Evolutionary conservation across 1,139 yeast genomes (phyloP).

Genomic region (Kodamaea sp.): DNA sequence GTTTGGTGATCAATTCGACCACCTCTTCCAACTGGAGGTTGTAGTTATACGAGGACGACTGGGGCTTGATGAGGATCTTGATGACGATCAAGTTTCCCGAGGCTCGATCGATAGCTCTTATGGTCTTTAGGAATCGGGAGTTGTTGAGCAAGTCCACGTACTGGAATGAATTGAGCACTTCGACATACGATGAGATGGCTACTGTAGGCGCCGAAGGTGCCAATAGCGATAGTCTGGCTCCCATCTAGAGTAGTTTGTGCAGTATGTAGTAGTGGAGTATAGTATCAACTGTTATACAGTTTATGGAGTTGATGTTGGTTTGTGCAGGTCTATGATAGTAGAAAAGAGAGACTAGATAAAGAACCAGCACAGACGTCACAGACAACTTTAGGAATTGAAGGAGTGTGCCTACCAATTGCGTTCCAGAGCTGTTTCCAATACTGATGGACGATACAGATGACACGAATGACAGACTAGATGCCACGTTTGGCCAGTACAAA

Average conservation of each 20-base stretch:
- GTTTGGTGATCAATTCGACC: constrained; percentile 36
- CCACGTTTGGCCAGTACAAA: constrained; percentile 23
- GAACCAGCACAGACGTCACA: not conserved
- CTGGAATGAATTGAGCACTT: constrained; percentile 71
- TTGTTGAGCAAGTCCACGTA: constrained; percentile 72
- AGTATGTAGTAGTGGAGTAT: too few species aligned
- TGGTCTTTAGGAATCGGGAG: constrained; percentile 82
- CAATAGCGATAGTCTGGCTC: constrained; percentile 78
- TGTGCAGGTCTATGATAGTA: too few species aligned
- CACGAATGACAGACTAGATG: constrained; percentile 1
- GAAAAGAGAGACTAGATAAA: not conserved
- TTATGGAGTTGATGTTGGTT: too few species aligned
- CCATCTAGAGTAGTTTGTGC: too few species aligned
- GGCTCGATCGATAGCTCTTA: constrained; percentile 66
- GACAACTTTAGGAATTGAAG: not conserved
- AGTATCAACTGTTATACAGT: too few species aligned
- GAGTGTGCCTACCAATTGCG: too few species aligned
- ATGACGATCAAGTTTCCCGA: constrained; percentile 68
- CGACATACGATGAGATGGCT: constrained; percentile 86
- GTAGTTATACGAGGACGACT: constrained; percentile 34
- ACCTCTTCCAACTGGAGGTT: constrained; percentile 33
- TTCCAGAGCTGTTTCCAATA: too few species aligned
- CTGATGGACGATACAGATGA: too few species aligned
- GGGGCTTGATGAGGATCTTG: constrained; percentile 81
- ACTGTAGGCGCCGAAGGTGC: constrained; percentile 93